Evolutionary conservation across 345 rosid genomes (phyloP).

Genomic region (Abelmoschus esculentus): DNA sequence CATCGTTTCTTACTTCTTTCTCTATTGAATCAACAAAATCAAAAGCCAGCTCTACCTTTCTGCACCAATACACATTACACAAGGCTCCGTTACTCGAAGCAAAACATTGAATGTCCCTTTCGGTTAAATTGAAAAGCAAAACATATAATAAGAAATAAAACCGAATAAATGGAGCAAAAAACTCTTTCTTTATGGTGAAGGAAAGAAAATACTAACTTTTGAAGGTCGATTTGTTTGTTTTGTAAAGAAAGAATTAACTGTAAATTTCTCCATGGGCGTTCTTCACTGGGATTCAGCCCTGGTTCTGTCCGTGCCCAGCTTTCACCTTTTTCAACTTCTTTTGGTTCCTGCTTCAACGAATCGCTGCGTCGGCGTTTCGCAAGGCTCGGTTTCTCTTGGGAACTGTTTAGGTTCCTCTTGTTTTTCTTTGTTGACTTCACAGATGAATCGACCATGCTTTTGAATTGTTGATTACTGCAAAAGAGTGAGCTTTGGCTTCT

Average conservation of each 20-base stretch:
- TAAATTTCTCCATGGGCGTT: constrained; percentile 62
- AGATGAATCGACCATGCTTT: constrained; percentile 28
- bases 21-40: constrained; percentile 34
- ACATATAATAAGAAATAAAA: neutral
- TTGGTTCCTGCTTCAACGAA: constrained; percentile 15
- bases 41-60: constrained; percentile 68
- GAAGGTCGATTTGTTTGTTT: constrained; percentile 34
- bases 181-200: neutral
- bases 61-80: constrained; percentile 31
- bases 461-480: neutral
- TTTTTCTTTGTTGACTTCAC: constrained; percentile 24
- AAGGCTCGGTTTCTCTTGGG: constrained; percentile 19
- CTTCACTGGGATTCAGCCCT: constrained; percentile 22
- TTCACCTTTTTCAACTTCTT: constrained; percentile 15
- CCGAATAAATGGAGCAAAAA: neutral
- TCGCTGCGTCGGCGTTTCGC: constrained; percentile 23
- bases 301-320: constrained; percentile 9
- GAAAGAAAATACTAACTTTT: constrained; percentile 40
- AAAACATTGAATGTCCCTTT: neutral
- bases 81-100: constrained; percentile 3
- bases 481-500: neutral
- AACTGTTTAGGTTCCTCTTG: constrained; percentile 33
- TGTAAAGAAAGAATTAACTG: constrained; percentile 54
- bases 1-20: constrained; percentile 21
- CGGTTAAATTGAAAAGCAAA: neutral